phyloP scores from a whole-genome alignment of 2,329 filamentous ascomycete genomes.

The Trichophyton equinum region DNA sequence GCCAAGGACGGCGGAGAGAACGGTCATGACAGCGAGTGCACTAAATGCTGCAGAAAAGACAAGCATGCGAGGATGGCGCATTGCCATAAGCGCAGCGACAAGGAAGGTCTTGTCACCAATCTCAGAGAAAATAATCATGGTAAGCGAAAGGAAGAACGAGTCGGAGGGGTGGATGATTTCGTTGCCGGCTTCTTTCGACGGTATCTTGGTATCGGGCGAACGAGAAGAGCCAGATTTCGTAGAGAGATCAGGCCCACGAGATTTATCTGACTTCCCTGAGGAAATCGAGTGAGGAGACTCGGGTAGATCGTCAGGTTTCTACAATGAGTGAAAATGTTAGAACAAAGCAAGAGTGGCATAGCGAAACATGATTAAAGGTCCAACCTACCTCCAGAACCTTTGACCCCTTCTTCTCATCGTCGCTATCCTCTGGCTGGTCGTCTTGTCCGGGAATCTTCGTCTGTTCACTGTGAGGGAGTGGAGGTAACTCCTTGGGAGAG shows the following conservation, averaged over 20 bases:
- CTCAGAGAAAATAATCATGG: constrained; percentile 96
- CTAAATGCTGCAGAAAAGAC: constrained; percentile 93
- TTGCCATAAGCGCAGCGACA: constrained; percentile 94
- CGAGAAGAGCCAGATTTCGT: constrained; percentile 27
- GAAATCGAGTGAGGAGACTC: constrained; percentile 63
- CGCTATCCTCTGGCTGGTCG: constrained; percentile 24
- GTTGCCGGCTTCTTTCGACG: constrained; percentile 18
- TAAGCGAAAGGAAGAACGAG: constrained; percentile 81
- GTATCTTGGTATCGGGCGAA: background rate
- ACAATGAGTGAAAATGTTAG: background rate
- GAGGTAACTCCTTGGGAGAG: constrained; percentile 72
- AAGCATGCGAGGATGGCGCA: constrained; percentile 87
- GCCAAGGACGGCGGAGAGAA: constrained; percentile 81
- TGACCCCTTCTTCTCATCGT: constrained; percentile 33
- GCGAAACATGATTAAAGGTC: background rate
- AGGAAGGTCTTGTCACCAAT: constrained; percentile 98
- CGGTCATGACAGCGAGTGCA: constrained; percentile 84
- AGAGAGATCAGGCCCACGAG: constrained; percentile 40
- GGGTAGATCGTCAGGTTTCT: constrained; percentile 76
- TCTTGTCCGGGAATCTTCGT: constrained; percentile 44
- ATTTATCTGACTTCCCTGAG: constrained; percentile 49
- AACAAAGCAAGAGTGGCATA: background rate
- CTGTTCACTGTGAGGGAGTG: constrained; percentile 68
- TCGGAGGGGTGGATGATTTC: constrained; percentile 63
- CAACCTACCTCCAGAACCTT: constrained; percentile 44